Base-by-base conservation (phyloP, 768 basidiomycete species). In the Gymnopilus dilepis region DNA sequence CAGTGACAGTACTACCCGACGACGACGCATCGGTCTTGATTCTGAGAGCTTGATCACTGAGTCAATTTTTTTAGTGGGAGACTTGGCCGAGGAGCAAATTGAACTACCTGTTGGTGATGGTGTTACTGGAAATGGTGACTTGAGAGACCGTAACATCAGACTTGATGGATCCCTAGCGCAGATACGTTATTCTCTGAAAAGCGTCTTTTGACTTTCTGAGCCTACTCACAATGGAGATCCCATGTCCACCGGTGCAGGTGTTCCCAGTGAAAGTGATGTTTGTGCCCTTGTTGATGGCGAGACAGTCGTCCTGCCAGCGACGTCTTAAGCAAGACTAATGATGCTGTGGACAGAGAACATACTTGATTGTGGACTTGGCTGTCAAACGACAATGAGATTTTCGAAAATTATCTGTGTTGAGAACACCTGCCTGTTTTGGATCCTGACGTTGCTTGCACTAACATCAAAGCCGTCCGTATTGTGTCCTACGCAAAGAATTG, bases 191-290 rank as follows among this genome's bases (percentile, higher is more conserved):
- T 30, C 6, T 28, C 9, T 8, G 19, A 37, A 9, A 37, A 26
- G 13, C 19, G 17, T 37, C 2, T 21, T 13, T 8, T 17, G 41
- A 28, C 24, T 4, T 4, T 15, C 34, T 17, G 43, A 22, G 17
- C 3, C 19, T 24, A 60, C 63, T 21, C 50, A 64, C 89, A 26
- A 90, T 79, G 2, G 86, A 87, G 63, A 88, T 84, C 24, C 89
- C 88, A 51, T 91, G 89, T 3, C 89, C 88, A 21, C 78, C 78
- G 2, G 73, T 72, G 73, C 89, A 90, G 19, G 73, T 73, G 69
- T 88, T 87, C 34, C 82, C 70, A 54, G 74, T 73, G 74, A 89
- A 78, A 21, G 75, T 43, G 37, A 85, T 82, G 61, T 81, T 82
- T 6, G 73, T 59, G 3, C 79, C 80, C 45, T 69, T 73, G 58